phyloP scores from a whole-genome alignment of 306 rosid species.

The Gynostemma pentaphyllum region DNA sequence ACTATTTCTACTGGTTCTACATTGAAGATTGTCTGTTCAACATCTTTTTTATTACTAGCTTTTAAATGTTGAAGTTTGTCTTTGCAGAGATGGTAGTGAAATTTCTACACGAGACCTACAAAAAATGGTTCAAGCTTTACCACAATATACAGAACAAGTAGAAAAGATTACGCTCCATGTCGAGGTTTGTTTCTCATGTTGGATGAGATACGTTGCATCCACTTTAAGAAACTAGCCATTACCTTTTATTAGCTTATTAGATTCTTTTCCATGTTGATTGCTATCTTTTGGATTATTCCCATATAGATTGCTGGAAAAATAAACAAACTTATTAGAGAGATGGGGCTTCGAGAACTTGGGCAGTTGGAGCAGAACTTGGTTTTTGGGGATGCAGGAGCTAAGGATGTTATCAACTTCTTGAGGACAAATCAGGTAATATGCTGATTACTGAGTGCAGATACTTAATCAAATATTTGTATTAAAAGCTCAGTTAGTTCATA shows the following conservation, averaged over 20 bases:
- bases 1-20: not conserved
- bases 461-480: not conserved
- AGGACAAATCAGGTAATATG: constrained; percentile 66
- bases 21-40: not conserved
- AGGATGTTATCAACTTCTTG: constrained; percentile 73
- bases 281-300: constrained; percentile 23
- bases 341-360: constrained; percentile 71
- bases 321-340: constrained; percentile 63
- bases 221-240: not conserved
- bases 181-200: constrained; percentile 45
- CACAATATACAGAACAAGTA: constrained; percentile 88
- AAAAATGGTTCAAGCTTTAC: constrained; percentile 97
- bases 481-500: not conserved
- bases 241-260: not conserved
- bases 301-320: constrained; percentile 77
- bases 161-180: constrained; percentile 90
- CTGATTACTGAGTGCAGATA: constrained; percentile 9
- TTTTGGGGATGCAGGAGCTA: constrained; percentile 91
- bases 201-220: not conserved
- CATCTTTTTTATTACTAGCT: not conserved
- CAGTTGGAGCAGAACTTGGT: constrained; percentile 97
- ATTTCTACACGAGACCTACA: constrained; percentile 86
- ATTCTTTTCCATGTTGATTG: constrained; percentile 11
- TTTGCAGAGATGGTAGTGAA: constrained; percentile 66
- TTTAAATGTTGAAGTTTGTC: constrained; percentile 18